Base-by-base conservation (phyloP, 306 rosid genomes). In the Ceratonia siliqua region DNA sequence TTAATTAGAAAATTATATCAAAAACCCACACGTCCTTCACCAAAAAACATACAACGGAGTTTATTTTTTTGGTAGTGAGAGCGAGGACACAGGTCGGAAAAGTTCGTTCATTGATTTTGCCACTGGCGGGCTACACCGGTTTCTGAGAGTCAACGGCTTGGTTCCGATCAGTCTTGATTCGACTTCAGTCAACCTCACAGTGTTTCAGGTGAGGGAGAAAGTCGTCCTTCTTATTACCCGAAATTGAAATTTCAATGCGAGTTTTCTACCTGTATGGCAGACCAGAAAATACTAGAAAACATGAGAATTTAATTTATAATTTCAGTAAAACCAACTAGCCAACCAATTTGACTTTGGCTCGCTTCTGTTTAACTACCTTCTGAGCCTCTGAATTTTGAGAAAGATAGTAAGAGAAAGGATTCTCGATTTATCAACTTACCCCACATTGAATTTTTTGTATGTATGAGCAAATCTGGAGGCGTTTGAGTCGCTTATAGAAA, bases 401-500 rank as follows among this genome's bases (percentile, higher is more conserved):
- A 18, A 32, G 9, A 18, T 15, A 22, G 9, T n/a, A 42, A 15
- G 56, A 39, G 4, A 35, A 45, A 12, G 15, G 7, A 5, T 14
- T 14, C 41, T 14, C 8, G 46, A 15, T 5, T 11, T 18, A 5
- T 65, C 14, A 35, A 25, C 22, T 5, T 27, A 3, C 14, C 18
- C 11, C 27, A 4, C 20, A 10, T 8, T 27, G 22, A 28, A 2
- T 65, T 63, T 63, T 11, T 7, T 20, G 1, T 8, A 20, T 38
- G 21, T 22, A 3, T 0, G 39, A 14, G 22, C 42, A 39, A 38
- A 32, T 21, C 53, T 17, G n/a, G 17, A 65, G 56, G 66, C 24
- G 15, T 4, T 79, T 57, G 67, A 62, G 35, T n/a, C 12, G 22
- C 13, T 75, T 70, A 33, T 76, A 17, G 24, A 36, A 38, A 71